Evolutionary conservation across 257 asterid species (phyloP).

Genomic region (Agastache rugosa): DNA sequence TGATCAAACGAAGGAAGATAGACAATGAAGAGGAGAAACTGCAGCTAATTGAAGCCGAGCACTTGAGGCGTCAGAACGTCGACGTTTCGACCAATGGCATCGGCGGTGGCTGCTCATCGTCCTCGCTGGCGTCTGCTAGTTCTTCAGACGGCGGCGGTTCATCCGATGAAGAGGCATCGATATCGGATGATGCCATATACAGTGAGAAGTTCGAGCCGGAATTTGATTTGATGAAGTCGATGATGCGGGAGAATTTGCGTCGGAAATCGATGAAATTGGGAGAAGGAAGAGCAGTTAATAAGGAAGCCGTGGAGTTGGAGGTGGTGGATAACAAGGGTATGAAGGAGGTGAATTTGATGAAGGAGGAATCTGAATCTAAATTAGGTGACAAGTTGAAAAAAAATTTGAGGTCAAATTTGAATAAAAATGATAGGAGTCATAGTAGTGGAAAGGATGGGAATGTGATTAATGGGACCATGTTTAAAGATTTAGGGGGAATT

Average conservation of each 20-base stretch:
- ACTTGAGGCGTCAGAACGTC: conserved; percentile 39
- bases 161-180: conserved; percentile 52
- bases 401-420: conserved; percentile 19
- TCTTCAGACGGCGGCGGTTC: conserved; percentile 40
- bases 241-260: conserved; percentile 58
- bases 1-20: conserved; percentile 40
- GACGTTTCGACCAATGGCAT: conserved; percentile 22
- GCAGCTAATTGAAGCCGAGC: conserved; percentile 57
- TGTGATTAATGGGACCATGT: conserved; percentile 52
- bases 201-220: conserved; percentile 65
- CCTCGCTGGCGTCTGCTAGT: conserved; percentile 48
- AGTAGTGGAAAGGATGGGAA: conserved; percentile 17
- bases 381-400: conserved; percentile 28
- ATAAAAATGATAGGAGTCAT: conserved; percentile 21
- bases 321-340: conserved; percentile 46
- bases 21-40: conserved; percentile 58
- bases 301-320: conserved; percentile 47
- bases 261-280: conserved; percentile 42
- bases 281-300: conserved; percentile 32
- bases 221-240: conserved; percentile 70
- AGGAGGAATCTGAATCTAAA: conserved; percentile 37
- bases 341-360: conserved; percentile 50
- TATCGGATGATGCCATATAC: conserved; percentile 62
- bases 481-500: conserved; percentile 93
- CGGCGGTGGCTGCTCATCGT: conserved; percentile 45